Evolutionary conservation across 305 asterid species (phyloP), one percentile per base, ranked within the genome.

Genomic region (Fraxinus nigra): DNA sequence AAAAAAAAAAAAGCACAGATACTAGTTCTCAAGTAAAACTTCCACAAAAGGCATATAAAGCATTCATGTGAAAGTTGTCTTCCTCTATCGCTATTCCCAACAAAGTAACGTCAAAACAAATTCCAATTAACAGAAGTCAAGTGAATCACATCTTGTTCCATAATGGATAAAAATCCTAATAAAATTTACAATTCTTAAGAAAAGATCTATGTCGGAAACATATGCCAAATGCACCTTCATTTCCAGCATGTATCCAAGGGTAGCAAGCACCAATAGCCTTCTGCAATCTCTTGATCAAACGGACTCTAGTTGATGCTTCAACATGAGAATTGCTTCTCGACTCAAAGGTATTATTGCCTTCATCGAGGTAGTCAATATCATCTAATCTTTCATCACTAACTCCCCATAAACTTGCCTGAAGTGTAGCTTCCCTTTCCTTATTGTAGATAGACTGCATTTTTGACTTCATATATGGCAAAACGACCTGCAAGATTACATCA

Each of bases 201-300:
- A 82, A 40, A 18, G 61, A 46, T 48, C 72, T 14, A 79, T 72
- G 61, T 5, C 10, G 30, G 75, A 78, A 81, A 75, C 61, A 7
- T 38, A 61, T 77, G 81, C 61, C 24, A 79, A 40, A 77, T 18
- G 76, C 73, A 94, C 98, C 99, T 94, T 95, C 99, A 83, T 87
- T 93, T 86, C 98, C 99, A 78, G 99, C 98, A 88, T 96, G 99
- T 76, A 96, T 79, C 98, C 98, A 96, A 61, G 99, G 98, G 87
- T 94, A 96, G 88, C 91, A 94, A 84, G 85, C 90, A 89, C 91
- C 92, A 78, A 93, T 79, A 78, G 92, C 82, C 88, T 96, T 94
- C 81, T 77, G 82, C 35, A 94, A 76, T 89, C 88, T 94, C 89
- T 87, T 88, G 73, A 85, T 75, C 82, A 87, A 83, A 46, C 88